These are phyloP conservation scores for Fusarium multiceps DNA, from an alignment of 2,329 filamentous ascomycete species.

Conservation along the genomic window DNA sequence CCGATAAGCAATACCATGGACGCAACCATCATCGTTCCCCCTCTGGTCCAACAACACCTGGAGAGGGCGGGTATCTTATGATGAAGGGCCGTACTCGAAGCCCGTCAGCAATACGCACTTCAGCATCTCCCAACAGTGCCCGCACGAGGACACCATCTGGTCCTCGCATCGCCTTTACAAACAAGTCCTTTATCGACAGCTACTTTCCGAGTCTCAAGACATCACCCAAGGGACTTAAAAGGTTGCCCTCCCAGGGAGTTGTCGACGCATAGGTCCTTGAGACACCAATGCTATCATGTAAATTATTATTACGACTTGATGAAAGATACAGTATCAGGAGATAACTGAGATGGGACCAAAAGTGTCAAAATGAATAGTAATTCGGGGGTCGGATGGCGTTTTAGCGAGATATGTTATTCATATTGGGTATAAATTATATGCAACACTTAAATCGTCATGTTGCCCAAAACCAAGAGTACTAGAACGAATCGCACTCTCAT, in stretches of 20 bases:
- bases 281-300: slow-evolving; percentile 5
- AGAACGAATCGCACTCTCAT: not conserved
- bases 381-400: slow-evolving; percentile 18
- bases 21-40: slow-evolving; percentile 58
- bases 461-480: not conserved
- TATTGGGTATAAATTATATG: not conserved
- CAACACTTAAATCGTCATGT: not conserved
- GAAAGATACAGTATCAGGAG: slow-evolving; percentile 1
- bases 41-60: slow-evolving; percentile 55
- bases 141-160: slow-evolving; percentile 61
- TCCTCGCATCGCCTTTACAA: slow-evolving; percentile 49
- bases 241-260: slow-evolving; percentile 32
- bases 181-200: slow-evolving; percentile 49
- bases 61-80: slow-evolving; percentile 57
- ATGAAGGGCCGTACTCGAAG: slow-evolving; percentile 56
- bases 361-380: slow-evolving; percentile 8
- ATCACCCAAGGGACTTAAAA: slow-evolving; percentile 50
- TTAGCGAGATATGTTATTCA: slow-evolving; percentile 5
- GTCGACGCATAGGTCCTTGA: slow-evolving; percentile 32
- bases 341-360: not conserved
- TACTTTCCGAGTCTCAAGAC: slow-evolving; percentile 56
- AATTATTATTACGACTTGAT: slow-evolving; percentile 38
- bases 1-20: slow-evolving; percentile 53
- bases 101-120: slow-evolving; percentile 47
- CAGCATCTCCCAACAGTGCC: slow-evolving; percentile 58